A percentile compares a stretch with the other conserved stretches of the same genome.
phyloP scores from a whole-genome alignment of 2,329 filamentous ascomycete genomes.

The Sphaerulina musiva region DNA sequence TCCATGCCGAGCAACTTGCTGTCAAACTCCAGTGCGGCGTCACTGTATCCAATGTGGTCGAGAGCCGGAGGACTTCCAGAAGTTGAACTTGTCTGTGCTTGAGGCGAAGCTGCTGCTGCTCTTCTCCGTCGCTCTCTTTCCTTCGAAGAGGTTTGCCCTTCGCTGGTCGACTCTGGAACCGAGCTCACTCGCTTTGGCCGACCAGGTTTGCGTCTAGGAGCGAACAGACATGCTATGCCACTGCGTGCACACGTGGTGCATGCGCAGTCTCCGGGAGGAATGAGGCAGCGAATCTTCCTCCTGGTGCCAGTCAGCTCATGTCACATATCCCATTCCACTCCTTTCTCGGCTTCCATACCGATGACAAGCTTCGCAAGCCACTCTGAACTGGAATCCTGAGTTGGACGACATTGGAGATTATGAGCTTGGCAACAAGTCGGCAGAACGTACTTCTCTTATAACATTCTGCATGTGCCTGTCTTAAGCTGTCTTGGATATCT shows the following conservation, averaged over 20 bases:
- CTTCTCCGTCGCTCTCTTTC: background rate
- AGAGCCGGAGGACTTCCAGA: background rate
- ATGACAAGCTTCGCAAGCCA: background rate
- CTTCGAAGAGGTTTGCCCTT: background rate
- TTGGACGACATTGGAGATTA: background rate
- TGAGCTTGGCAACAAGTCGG: background rate
- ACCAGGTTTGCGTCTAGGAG: conserved; percentile 8
- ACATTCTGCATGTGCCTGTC: background rate
- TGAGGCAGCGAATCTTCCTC: conserved; percentile 9
- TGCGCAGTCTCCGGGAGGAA: conserved; percentile 6
- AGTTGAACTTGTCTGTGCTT: background rate
- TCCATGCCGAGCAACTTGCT: conserved; percentile 5
- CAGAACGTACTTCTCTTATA: background rate
- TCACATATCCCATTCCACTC: background rate
- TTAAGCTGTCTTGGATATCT: background rate
- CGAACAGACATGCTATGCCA: conserved; percentile 8
- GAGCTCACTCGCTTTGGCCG: conserved; percentile 5
- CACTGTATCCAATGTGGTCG: background rate
- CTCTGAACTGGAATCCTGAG: background rate
- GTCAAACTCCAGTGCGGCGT: background rate
- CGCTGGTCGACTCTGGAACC: background rate
- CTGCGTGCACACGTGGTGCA: conserved; percentile 5
- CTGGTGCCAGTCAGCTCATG: conserved; percentile 2
- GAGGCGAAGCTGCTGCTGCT: background rate
- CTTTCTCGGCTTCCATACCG: background rate